Base-by-base conservation (phyloP, 257 asterid genomes). In the Anisodus acutangulus region DNA sequence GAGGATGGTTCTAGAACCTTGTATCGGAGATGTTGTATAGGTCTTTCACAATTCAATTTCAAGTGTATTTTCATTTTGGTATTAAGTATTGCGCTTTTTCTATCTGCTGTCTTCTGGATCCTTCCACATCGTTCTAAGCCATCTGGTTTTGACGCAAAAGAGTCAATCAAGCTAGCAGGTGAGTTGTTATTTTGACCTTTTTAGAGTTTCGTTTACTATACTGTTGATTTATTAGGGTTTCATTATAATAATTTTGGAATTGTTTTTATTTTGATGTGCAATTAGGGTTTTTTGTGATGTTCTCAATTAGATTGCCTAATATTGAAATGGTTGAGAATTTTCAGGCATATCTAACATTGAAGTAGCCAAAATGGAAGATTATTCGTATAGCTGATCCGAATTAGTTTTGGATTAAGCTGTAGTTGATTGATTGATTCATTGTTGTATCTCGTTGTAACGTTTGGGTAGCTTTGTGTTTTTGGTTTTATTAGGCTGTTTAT, bases 51-150 rank as follows among this genome's bases (percentile, higher is more conserved):
- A 66, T 83, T 83, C 82, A 90, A 83, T 90, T 86, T 92, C 84
- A 92, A 90, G 90, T 95, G 98, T 85, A 84, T 88, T 90, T 86
- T 92, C 84, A 92, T 95, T 88, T 89, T 91, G 91, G 62, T 92
- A 7, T 80, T 92, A 84, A 86, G 89, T 43, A 66, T 90, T 53
- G 92, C 94, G 89, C 63, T 91, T 74, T 86, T 95, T 78, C 98
- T 94, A 84, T 92, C 93, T 47, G 92, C 93, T 3, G 6, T 91
- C 26, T 92, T 89, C 84, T 91, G 90, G 90, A 67, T 91, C 79
- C 87, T 95, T 79, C 98, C 94, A 84, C 55, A 64, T 71, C 90
- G 74, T 19, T 57, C 85, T 82, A 66, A 87, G 80, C 83, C 83
- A 31, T 39, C 76, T 57, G 94, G 90, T 54, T 95, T 89, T 83